Conservation (phyloP, 2,329 filamentous ascomycete genomes). For the Colletotrichum simmondsii region DNA sequence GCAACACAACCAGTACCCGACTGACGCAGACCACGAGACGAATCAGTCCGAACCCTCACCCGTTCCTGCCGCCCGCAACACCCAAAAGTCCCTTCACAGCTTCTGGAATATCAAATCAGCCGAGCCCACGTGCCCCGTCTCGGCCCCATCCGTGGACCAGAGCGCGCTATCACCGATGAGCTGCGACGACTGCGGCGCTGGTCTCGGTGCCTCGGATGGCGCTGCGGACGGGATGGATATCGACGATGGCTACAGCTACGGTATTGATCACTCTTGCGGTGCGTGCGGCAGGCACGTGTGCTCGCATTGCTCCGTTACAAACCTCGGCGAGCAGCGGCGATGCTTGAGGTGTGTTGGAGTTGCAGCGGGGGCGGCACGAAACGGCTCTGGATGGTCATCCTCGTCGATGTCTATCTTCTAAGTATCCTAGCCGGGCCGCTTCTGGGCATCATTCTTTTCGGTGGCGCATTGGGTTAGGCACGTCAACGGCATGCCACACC, state of each 20-base stretch:
- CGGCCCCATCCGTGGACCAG: slow-evolving; percentile 69
- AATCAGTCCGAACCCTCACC: slow-evolving; percentile 29
- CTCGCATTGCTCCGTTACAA: slow-evolving; percentile 68
- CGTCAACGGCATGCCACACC: background rate
- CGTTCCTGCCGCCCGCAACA: slow-evolving; percentile 26
- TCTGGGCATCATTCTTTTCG: background rate
- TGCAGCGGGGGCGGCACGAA: slow-evolving; percentile 37
- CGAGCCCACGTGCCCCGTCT: slow-evolving; percentile 42
- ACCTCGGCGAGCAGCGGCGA: slow-evolving; percentile 63
- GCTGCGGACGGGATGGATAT: slow-evolving; percentile 50
- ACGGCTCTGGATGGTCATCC: slow-evolving; percentile 35
- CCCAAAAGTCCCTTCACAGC: slow-evolving; percentile 66
- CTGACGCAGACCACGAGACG: slow-evolving; percentile 32
- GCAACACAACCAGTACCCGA: slow-evolving; percentile 41
- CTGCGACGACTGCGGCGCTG: slow-evolving; percentile 66
- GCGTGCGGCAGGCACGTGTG: slow-evolving; percentile 67
- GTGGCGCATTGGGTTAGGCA: background rate
- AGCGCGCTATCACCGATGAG: slow-evolving; percentile 49
- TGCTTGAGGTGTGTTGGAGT: slow-evolving; percentile 64
- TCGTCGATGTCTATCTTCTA: slow-evolving; percentile 1
- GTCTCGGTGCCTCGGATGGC: slow-evolving; percentile 36
- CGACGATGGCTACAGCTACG: slow-evolving; percentile 41
- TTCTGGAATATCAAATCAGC: slow-evolving; percentile 68
- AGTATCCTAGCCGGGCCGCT: background rate
- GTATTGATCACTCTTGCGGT: slow-evolving; percentile 52